These are phyloP conservation scores for Sarcodon sp. DNA, from an alignment of 768 basidiomycete genomes.

Conservation along the genomic window DNA sequence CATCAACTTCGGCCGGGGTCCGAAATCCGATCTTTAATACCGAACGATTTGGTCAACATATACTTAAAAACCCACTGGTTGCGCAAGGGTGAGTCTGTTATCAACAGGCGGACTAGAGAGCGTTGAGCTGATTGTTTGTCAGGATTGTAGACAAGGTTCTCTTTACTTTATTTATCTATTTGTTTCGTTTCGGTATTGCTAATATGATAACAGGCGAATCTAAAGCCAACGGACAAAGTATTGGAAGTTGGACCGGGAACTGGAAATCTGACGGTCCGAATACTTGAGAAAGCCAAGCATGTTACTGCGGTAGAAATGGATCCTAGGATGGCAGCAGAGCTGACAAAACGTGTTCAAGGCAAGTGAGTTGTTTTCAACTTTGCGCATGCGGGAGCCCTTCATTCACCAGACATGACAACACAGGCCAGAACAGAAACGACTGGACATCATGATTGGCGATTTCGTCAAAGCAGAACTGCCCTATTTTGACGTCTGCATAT, in stretches of 20 bases:
- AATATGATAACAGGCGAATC: conserved; percentile 48
- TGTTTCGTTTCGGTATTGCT: not conserved
- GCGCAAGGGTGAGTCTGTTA: conserved; percentile 65
- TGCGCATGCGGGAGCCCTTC: not conserved
- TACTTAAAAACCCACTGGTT: conserved; percentile 86
- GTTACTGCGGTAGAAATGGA: conserved; percentile 96
- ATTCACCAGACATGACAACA: not conserved
- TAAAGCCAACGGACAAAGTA: conserved; percentile 90
- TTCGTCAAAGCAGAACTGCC: conserved; percentile 97
- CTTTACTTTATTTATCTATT: not conserved
- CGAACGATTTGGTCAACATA: conserved; percentile 93
- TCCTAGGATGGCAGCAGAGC: conserved; percentile 96
- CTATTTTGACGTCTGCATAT: conserved; percentile 98
- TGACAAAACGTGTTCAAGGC: conserved; percentile 95
- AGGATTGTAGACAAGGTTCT: conserved; percentile 55
- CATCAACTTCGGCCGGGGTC: conserved; percentile 27
- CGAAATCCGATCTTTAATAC: conserved; percentile 93
- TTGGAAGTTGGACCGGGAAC: conserved; percentile 98
- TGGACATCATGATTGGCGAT: conserved; percentile 93
- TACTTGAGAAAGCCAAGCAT: conserved; percentile 86
- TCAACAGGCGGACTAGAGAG: not conserved
- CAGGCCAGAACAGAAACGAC: conserved; percentile 91
- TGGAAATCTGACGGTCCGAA: conserved; percentile 89
- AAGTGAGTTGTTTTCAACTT: conserved; percentile 49
- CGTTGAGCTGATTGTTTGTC: conserved; percentile 6